Evolutionary conservation across 164 flowering plant genomes (phyloP), one percentile per base, ranked within the genome.

Genomic region (Vitis cinerea): DNA sequence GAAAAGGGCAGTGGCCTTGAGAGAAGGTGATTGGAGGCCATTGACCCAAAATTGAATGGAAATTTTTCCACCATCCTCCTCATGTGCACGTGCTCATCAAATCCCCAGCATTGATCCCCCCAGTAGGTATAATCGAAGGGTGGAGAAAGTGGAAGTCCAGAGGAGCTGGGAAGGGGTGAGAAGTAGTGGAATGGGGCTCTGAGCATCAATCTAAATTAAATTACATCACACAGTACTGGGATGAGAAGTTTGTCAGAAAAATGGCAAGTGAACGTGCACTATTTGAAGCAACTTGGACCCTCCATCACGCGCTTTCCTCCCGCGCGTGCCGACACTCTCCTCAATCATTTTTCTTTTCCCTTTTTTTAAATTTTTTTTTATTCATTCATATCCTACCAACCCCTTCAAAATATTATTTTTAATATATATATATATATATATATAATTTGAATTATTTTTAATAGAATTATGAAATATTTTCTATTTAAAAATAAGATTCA

Each of bases 251-350:
- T 71, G 78, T 75, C 78, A 75, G 78, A 70, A 55, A 55, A 72
- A 70, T 60, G 61, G 74, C 67, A 56, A 71, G 67, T 64, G 71
- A 75, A 75, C 78, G 67, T 75, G 78, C 74, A 71, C 63, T 54
- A 74, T 61, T 74, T 50, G 9, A 19, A 47, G 30, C 27, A 4
- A 10, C 47, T 3, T 9, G 17, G 9, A 1, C 0, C 11, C 15
- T 5, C 3, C 0, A 0, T 10, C 69, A 50, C 51, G 44, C 67
- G 64, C 69, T 61, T 10, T 13, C 14, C 12, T 7, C 8, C 15
- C 9, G 64, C 64, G 23, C 64, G 64, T 61, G 64, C 5, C 2
- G 3, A 12, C 29, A 11, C n/a, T 37, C 44, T 37, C 44, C 44
- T 6, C 44, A 37, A 37, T 37, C 44, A 37, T 6, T 37, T 37